These are phyloP conservation scores for Beauveria sp. DNA, from an alignment of 2,329 filamentous ascomycete genomes.

Conservation along the genomic window DNA sequence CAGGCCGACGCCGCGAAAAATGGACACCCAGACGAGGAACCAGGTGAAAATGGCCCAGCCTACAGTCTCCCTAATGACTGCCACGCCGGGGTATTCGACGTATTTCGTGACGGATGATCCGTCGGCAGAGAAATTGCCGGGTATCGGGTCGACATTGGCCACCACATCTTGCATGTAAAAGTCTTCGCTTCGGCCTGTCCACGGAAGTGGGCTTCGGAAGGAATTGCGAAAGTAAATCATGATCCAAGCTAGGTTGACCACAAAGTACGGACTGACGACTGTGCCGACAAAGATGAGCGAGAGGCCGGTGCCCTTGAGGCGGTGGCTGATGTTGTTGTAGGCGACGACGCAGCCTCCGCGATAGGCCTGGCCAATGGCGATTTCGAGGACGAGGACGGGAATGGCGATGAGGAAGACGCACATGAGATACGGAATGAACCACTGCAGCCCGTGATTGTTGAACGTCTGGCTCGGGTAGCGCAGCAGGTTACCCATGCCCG, in stretches of 20 bases:
- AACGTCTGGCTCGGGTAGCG: conserved; percentile 51
- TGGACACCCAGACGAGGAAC: conserved; percentile 52
- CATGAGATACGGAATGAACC: conserved; percentile 52
- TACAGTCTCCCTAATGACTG: conserved; percentile 46
- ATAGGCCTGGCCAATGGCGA: conserved; percentile 63
- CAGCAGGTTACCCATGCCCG: conserved; percentile 50
- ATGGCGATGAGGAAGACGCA: conserved; percentile 49
- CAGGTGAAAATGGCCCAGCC: conserved; percentile 52
- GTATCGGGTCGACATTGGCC: conserved; percentile 35
- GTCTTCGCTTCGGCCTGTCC: conserved; percentile 40
- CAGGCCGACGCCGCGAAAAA: conserved; percentile 50
- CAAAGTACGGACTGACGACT: conserved; percentile 50
- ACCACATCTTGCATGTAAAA: conserved; percentile 46
- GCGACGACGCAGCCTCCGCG: conserved; percentile 48
- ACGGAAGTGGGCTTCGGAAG: conserved; percentile 47
- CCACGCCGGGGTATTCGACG: conserved; percentile 37
- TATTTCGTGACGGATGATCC: conserved; percentile 33
- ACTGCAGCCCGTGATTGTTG: conserved; percentile 53
- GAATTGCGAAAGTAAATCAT: conserved; percentile 51
- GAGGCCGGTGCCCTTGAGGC: conserved; percentile 46
- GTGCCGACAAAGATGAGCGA: conserved; percentile 45
- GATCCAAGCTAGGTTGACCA: conserved; percentile 50
- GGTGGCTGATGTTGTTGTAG: conserved; percentile 43
- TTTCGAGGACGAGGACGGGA: conserved; percentile 47
- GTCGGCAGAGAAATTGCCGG: conserved; percentile 29